Base-by-base conservation (phyloP, 139 green algal species). In the Gonium pectorale region DNA sequence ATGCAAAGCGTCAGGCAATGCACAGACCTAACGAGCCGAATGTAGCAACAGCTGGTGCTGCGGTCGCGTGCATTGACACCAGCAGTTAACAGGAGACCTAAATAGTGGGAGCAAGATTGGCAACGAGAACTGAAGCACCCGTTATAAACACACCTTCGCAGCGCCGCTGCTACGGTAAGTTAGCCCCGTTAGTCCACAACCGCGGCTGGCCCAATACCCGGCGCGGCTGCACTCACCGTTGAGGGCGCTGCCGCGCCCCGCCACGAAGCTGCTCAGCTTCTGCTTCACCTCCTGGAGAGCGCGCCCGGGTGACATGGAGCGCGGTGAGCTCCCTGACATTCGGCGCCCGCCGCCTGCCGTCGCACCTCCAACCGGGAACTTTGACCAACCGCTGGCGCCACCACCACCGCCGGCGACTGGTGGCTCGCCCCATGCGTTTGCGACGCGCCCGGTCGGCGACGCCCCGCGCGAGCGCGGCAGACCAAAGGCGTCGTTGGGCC, bases 271-370 rank as follows among this genome's bases (percentile, higher is more conserved):
- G 44, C 67, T 89, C 22, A 97, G 89, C 85, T 93, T 94, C 44
- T 91, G 66, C 49, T 95, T 93, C 38, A 97, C 93, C 41, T 96
- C 92, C 52, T 88, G 89, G 82, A 97, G 86, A 8, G 93, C 94
- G 0, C 92, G 73, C 2, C 93, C 94, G 2, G 95, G 95, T 0
- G 94, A 97, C 9, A 87, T 70, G 31, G 90, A 83, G 51, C 84
- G 88, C 43, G 79, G 87, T 15, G 70, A 70, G 68, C 77, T 90
- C 26, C 40, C 52, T 22, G 38, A 63, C 26, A 83, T 63, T 63
- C 67, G 59, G 29, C 60, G 46, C 33, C 69, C 60, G 33, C 75
- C 75, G 27, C 52, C 64, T 37, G n/a, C 9, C 19, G 64, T 31
- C 3, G 37, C 75, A 1, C 72, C 72, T 69, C 44, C 60, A 49